Evolutionary conservation across 1,284 basidiomycete genomes (phyloP).

Genomic region (Crucibulum cyathiforme): DNA sequence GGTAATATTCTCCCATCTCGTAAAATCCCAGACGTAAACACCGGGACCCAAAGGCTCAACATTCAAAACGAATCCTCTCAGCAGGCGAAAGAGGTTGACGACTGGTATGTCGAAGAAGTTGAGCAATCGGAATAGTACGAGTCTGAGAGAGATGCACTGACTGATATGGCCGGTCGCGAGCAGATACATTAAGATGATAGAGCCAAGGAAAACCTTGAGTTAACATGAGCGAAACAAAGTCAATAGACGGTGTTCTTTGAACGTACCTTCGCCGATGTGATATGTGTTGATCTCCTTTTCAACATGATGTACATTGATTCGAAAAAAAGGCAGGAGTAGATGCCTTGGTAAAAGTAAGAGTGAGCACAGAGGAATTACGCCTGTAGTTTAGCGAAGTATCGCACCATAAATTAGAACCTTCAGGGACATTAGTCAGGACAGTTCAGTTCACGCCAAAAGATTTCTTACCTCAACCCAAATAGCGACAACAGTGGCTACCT

Average conservation of each 20-base stretch:
- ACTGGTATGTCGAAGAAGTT: not conserved
- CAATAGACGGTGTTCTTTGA: not conserved
- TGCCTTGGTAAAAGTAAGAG: conserved; percentile 11
- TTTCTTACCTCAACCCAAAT: conserved; percentile 5
- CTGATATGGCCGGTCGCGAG: conserved; percentile 26
- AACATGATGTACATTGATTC: conserved; percentile 27
- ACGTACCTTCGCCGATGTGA: conserved; percentile 6
- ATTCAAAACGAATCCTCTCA: conserved; percentile 18
- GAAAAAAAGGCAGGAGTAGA: conserved; percentile 30
- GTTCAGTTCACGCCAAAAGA: not conserved
- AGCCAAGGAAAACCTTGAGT: conserved; percentile 21
- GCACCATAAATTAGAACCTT: conserved; percentile 4
- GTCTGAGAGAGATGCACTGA: conserved; percentile 1
- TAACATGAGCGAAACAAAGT: not conserved
- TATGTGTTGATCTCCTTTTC: conserved; percentile 10
- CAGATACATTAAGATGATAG: conserved; percentile 26
- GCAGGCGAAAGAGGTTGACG: conserved; percentile 19
- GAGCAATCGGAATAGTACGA: not conserved
- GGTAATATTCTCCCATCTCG: conserved; percentile 24
- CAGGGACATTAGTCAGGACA: not conserved
- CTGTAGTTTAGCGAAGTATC: not conserved
- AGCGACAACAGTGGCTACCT: not conserved
- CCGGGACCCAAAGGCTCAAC: conserved; percentile 14
- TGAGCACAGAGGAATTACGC: not conserved
- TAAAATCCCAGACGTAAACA: conserved; percentile 20